Conservation (phyloP, 495 filamentous ascomycete species). For the Penicillium goetzii region DNA sequence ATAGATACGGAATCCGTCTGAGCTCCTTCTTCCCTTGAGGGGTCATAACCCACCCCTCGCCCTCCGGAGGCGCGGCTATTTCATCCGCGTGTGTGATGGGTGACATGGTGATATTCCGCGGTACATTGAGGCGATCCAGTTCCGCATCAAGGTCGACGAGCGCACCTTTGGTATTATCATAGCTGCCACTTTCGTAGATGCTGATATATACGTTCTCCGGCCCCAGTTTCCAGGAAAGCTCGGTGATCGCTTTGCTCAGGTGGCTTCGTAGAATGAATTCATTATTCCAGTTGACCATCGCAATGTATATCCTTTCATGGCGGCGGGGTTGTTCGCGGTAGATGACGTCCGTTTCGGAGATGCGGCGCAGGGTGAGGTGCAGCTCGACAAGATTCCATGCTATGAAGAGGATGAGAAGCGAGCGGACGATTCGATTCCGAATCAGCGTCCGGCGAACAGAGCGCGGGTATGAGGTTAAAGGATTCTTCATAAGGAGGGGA, state of each 20-base stretch:
- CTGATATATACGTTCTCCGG: slow-evolving; percentile 71
- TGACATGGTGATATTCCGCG: slow-evolving; percentile 55
- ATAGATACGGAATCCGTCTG: slow-evolving; percentile 71
- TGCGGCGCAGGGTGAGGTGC: slow-evolving; percentile 25
- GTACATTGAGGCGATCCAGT: slow-evolving; percentile 57
- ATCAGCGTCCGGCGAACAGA: slow-evolving; percentile 22
- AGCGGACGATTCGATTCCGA: slow-evolving; percentile 29
- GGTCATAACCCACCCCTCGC: slow-evolving; percentile 62
- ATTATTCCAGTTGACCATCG: slow-evolving; percentile 73
- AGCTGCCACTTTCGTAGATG: slow-evolving; percentile 72
- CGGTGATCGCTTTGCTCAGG: slow-evolving; percentile 64
- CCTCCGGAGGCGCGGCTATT: slow-evolving; percentile 39
- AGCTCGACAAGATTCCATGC: slow-evolving; percentile 33
- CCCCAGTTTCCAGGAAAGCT: slow-evolving; percentile 60
- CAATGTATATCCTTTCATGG: slow-evolving; percentile 62
- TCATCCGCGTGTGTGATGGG: slow-evolving; percentile 61
- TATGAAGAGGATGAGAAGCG: slow-evolving; percentile 26
- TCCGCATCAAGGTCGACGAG: slow-evolving; percentile 61
- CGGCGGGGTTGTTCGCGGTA: slow-evolving; percentile 25
- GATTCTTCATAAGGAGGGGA: slow-evolving; percentile 29
- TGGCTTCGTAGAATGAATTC: slow-evolving; percentile 61
- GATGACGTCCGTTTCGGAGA: slow-evolving; percentile 25
- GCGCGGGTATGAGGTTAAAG: slow-evolving; percentile 15
- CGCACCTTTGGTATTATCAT: slow-evolving; percentile 69
- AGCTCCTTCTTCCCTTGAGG: slow-evolving; percentile 55